phyloP scores from a whole-genome alignment of 2,329 filamentous ascomycete species.

The Lasiodiplodia sp. region DNA sequence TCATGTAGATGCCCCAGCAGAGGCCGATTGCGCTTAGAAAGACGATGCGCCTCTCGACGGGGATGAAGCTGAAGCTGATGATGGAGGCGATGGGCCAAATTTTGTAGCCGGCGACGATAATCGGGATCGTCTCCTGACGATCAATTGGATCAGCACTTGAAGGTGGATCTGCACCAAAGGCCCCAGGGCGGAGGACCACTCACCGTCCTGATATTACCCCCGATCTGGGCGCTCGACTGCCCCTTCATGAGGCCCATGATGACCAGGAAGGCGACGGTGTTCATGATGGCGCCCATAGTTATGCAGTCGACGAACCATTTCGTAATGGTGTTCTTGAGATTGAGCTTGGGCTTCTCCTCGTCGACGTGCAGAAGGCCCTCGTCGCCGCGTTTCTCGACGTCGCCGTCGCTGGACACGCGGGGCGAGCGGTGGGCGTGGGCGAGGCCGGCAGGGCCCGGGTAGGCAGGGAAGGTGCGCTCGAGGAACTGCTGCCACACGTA shows the following conservation, averaged over 20 bases:
- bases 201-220: conserved; percentile 46
- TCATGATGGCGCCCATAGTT: conserved; percentile 68
- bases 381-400: conserved; percentile 31
- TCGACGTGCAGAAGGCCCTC: conserved; percentile 32
- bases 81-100: conserved; percentile 77
- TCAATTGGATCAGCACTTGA: conserved; percentile 43
- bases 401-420: conserved; percentile 14
- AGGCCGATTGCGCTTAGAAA: conserved; percentile 76
- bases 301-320: conserved; percentile 73
- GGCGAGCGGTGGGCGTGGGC: conserved; percentile 37
- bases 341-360: conserved; percentile 35
- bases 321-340: conserved; percentile 65
- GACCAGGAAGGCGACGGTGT: conserved; percentile 70
- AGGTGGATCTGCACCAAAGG: neutral
- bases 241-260: conserved; percentile 62
- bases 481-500: conserved; percentile 85
- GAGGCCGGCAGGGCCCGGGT: conserved; percentile 37
- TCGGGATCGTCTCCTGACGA: conserved; percentile 41
- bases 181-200: conserved; percentile 35
- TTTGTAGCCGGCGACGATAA: conserved; percentile 69
- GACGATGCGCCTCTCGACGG: conserved; percentile 72
- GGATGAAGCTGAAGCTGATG: conserved; percentile 74
- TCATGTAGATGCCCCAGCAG: conserved; percentile 78
- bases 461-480: conserved; percentile 75
- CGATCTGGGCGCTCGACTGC: conserved; percentile 42